phyloP scores from a whole-genome alignment of 2,329 filamentous ascomycete genomes.

The Ambrosiella beaveri region DNA sequence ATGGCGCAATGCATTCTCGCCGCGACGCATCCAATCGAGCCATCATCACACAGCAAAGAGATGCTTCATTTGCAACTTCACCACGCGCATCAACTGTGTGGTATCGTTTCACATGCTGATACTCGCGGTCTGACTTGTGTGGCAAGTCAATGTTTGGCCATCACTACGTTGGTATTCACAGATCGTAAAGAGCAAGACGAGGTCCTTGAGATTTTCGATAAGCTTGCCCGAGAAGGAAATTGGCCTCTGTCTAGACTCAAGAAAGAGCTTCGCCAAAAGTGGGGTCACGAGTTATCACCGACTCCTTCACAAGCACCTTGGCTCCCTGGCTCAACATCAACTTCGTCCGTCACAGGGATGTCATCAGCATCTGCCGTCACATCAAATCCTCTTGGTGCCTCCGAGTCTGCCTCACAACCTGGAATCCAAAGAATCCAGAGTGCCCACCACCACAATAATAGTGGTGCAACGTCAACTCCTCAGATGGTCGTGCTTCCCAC shows the following conservation, averaged over 20 bases:
- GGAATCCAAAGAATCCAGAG: constrained; percentile 1
- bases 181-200: constrained; percentile 61
- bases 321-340: background rate
- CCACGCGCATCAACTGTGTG: constrained; percentile 74
- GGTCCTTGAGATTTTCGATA: constrained; percentile 57
- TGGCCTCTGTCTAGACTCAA: constrained; percentile 62
- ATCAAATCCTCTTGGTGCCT: background rate
- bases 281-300: constrained; percentile 45
- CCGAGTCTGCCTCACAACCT: background rate
- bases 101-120: constrained; percentile 71
- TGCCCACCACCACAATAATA: constrained; percentile 1
- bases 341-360: background rate
- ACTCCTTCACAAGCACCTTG: background rate
- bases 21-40: constrained; percentile 57
- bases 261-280: constrained; percentile 53
- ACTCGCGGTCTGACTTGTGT: constrained; percentile 65
- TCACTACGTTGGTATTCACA: constrained; percentile 57
- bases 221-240: constrained; percentile 58
- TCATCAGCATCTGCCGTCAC: background rate
- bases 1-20: constrained; percentile 67
- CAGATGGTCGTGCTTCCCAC: constrained; percentile 4
- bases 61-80: constrained; percentile 53
- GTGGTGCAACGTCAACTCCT: background rate
- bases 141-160: constrained; percentile 60
- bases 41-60: constrained; percentile 40